Conservation (phyloP, 2,329 filamentous ascomycete genomes). For the Colletotrichum sansevieriae region DNA sequence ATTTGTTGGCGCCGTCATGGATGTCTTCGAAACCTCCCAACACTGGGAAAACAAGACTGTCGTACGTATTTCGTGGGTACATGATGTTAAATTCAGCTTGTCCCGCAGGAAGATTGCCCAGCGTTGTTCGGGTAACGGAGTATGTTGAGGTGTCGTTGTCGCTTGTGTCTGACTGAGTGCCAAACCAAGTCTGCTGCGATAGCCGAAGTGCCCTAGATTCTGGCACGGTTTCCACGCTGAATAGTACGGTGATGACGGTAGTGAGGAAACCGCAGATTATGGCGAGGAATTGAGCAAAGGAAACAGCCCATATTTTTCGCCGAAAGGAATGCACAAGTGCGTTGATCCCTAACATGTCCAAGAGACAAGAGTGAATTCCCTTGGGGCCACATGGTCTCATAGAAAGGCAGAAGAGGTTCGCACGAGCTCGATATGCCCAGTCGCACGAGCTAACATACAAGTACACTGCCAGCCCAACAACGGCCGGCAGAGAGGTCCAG, state of each 20-base stretch:
- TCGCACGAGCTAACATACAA: slow-evolving; percentile 29
- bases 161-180: not conserved
- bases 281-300: slow-evolving; percentile 20
- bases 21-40: slow-evolving; percentile 1
- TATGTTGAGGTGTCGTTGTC: not conserved
- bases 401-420: slow-evolving; percentile 16
- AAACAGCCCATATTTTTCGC: slow-evolving; percentile 3
- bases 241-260: slow-evolving; percentile 18
- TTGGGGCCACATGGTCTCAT: not conserved
- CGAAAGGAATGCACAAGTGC: slow-evolving; percentile 20
- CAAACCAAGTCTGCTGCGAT: slow-evolving; percentile 18
- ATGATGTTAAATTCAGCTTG: slow-evolving; percentile 13
- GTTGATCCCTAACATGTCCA: slow-evolving; percentile 23
- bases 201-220: not conserved
- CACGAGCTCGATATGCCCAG: slow-evolving; percentile 3
- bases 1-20: not conserved
- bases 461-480: slow-evolving; percentile 7
- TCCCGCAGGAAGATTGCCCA: not conserved
- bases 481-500: slow-evolving; percentile 30
- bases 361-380: slow-evolving; percentile 10
- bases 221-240: slow-evolving; percentile 8
- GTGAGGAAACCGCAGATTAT: slow-evolving; percentile 25
- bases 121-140: not conserved
- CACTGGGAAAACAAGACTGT: slow-evolving; percentile 8
- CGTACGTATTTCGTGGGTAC: slow-evolving; percentile 21